Evolutionary conservation across 1,284 basidiomycete species (phyloP), one percentile per base, ranked within the genome.

Genomic region (Marasmius tenuissimus): DNA sequence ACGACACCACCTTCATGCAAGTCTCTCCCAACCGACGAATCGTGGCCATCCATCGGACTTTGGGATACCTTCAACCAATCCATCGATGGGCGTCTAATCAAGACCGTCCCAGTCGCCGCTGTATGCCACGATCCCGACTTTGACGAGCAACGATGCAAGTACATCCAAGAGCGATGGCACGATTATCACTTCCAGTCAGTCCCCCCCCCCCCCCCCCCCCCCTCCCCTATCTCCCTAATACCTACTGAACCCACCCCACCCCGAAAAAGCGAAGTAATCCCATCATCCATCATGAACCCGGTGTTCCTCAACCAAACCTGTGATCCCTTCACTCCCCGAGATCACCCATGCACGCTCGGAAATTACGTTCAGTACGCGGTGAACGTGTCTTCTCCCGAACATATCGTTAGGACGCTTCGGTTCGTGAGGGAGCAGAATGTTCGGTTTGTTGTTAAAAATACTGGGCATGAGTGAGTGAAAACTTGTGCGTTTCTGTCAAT

Each of bases 381-480:
- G 8, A 67, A 70, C 40, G 67, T 69, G 5, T 68, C 68, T 18
- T 57, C 55, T 3, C 60, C 65, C 3, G 51, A 42, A 12, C 68
- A 72, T 34, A 60, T 70, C n/a, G 56, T 63, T 16, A 61, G 63
- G 18, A 66, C 67, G 4, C 22, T 70, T n/a, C 58, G 61, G 4
- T 71, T 71, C 50, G 66, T 61, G 3, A 62, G 64, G 34, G 57
- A 60, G 38, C 60, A 69, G 37, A 68, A 70, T 45, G 61, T 71
- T 22, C 65, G 69, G 4, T 65, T 71, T 40, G 66, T 70, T 7
- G 59, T 70, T 11, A 63, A 63, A n/a, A 69, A 69, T 53, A 69
- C 70, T 2, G 70, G 70, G 9, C 70, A 71, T 58, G 70, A 71
- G 63, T 68, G 47, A 4, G n/a, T n/a, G n/a, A n/a, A n/a, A n/a